Percentiles rank a stretch among this genome's conserved stretches.
Conservation (phyloP, 2,329 filamentous ascomycete genomes). For the Aspergillus bombycis region DNA sequence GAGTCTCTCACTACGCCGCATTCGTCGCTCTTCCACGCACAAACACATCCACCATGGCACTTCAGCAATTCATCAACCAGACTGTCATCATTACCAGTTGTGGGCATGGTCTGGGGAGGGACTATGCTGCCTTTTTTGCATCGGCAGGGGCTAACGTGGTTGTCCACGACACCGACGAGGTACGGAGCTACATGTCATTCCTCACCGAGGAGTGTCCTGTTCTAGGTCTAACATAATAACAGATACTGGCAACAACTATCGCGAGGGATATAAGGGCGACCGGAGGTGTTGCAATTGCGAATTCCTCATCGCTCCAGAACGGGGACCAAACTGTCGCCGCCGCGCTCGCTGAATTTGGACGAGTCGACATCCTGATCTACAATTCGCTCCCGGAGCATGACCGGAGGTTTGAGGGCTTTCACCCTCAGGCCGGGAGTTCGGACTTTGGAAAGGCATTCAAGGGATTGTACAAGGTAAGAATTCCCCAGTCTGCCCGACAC, state of each 20-base stretch:
- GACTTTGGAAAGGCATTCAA: no score
- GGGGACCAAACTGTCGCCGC: constrained; percentile 87
- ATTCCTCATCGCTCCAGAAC: constrained; percentile 83
- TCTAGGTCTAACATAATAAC: no score
- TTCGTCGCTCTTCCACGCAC: no score
- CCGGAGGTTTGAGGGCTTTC: no score
- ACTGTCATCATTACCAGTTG: constrained; percentile 86
- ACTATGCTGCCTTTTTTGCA: constrained; percentile 85
- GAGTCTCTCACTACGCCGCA: no score
- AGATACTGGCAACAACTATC: no score
- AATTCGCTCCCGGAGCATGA: no score
- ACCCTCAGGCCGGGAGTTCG: no score
- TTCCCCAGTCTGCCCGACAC: no score
- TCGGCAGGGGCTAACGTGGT: constrained; percentile 91
- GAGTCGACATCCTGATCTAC: constrained; percentile 53
- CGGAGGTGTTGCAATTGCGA: constrained; percentile 94
- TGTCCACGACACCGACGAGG: constrained; percentile 76
- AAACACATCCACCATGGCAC: no score
- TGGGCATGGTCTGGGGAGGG: constrained; percentile 78
- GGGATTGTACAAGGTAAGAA: no score
- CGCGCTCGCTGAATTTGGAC: constrained; percentile 56
- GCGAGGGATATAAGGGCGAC: constrained; percentile 31
- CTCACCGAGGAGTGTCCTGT: no score
- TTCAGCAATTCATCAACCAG: constrained; percentile 57
- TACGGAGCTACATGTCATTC: background rate